These are phyloP conservation scores for Vanrija sp. DNA, from an alignment of 1,284 basidiomycete species.

Conservation along the genomic window DNA sequence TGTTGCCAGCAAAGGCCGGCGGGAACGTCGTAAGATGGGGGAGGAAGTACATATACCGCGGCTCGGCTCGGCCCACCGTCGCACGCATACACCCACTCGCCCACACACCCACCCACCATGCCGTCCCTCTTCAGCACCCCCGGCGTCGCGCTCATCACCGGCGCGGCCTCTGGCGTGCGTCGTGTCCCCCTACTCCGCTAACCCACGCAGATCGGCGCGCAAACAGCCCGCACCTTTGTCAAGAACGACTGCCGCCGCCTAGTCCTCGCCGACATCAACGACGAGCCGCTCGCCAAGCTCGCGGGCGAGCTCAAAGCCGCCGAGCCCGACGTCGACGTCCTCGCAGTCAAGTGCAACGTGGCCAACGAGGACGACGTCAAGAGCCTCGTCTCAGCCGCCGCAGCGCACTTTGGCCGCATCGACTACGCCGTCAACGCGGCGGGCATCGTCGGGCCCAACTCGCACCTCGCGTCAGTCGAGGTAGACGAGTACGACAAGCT, in stretches of 20 bases:
- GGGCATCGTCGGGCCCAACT: slow-evolving; percentile 21
- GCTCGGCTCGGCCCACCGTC: no score
- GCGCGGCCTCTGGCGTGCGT: slow-evolving; percentile 20
- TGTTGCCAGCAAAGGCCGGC: no score
- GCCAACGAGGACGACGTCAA: slow-evolving; percentile 7
- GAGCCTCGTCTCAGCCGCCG: neutral
- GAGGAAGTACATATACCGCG: no score
- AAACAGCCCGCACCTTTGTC: neutral
- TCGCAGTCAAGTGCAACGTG: slow-evolving; percentile 10
- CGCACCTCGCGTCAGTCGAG: slow-evolving; percentile 4
- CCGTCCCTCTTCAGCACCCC: no score
- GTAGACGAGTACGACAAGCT: slow-evolving; percentile 30
- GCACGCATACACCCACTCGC: no score
- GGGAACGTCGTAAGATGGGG: no score
- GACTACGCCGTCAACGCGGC: slow-evolving; percentile 37
- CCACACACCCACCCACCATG: no score
- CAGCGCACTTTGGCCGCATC: slow-evolving; percentile 22
- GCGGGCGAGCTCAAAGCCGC: no score
- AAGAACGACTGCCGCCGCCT: no score
- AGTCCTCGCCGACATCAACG: no score
- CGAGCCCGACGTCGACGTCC: neutral
- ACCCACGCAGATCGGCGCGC: neutral
- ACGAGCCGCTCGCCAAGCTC: no score
- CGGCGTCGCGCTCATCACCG: slow-evolving; percentile 22
- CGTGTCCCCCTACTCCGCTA: no score